phyloP scores from a whole-genome alignment of 495 filamentous ascomycete species.

The Niebla homalea region DNA sequence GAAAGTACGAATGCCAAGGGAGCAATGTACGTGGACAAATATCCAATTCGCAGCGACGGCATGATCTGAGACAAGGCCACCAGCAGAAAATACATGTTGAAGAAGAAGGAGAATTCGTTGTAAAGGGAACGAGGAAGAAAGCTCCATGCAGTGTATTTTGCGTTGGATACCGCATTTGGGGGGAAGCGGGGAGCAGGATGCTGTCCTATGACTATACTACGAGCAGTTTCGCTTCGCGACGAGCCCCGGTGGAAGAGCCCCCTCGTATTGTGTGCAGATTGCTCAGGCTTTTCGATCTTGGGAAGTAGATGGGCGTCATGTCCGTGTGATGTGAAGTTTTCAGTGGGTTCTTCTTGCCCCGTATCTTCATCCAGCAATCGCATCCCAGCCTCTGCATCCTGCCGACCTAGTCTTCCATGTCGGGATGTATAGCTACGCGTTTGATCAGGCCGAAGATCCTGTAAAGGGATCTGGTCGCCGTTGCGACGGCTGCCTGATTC shows the following conservation, averaged over 20 bases:
- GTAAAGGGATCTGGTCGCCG: conserved; percentile 51
- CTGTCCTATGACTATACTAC: conserved; percentile 20
- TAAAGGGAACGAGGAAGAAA: conserved; percentile 91
- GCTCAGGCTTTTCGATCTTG: background rate
- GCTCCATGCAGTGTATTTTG: conserved; percentile 93
- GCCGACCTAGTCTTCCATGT: conserved; percentile 40
- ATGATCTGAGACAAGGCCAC: conserved; percentile 91
- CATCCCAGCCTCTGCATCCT: conserved; percentile 12
- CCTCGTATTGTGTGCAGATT: background rate
- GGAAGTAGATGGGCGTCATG: conserved; percentile 57
- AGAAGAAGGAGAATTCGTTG: conserved; percentile 99
- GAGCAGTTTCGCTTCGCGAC: conserved; percentile 6
- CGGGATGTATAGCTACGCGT: conserved; percentile 22
- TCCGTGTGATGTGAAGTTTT: conserved; percentile 33
- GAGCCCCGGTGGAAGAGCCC: background rate
- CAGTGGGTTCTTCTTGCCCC: conserved; percentile 36
- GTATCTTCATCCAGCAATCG: conserved; percentile 38
- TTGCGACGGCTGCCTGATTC: conserved; percentile 28
- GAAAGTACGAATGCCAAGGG: conserved; percentile 82
- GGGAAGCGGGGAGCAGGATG: conserved; percentile 44
- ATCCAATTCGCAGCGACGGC: conserved; percentile 78
- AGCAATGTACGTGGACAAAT: conserved; percentile 86
- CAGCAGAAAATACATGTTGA: conserved; percentile 96
- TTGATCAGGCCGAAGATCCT: conserved; percentile 53
- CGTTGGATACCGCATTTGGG: conserved; percentile 86